Percentiles rank a stretch among this genome's conserved stretches.
phyloP scores from a whole-genome alignment of 2,329 filamentous ascomycete species.

The Ascochyta fabae region DNA sequence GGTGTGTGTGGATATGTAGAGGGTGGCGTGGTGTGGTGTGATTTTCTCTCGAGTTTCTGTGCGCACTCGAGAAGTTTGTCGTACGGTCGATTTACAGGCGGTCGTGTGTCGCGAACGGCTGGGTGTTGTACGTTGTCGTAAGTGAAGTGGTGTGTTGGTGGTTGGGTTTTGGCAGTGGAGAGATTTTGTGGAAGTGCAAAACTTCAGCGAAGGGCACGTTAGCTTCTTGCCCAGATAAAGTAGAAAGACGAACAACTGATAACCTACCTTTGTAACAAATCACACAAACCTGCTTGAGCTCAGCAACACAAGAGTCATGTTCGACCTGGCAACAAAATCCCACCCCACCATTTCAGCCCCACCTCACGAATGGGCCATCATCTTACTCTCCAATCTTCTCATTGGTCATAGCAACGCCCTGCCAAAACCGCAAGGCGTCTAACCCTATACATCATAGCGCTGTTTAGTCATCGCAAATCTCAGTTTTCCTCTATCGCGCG shows the following conservation, averaged over 20 bases:
- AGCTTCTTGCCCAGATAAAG: constrained; percentile 4
- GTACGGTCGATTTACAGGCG: background rate
- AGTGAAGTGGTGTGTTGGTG: constrained; percentile 16
- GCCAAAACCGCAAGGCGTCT: constrained; percentile 23
- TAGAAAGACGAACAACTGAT: background rate
- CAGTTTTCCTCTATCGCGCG: constrained; percentile 25
- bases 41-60: background rate
- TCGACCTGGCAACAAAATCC: constrained; percentile 5
- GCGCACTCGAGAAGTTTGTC: background rate
- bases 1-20: constrained; percentile 16
- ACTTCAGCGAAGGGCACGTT: constrained; percentile 18
- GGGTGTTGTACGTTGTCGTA: constrained; percentile 2
- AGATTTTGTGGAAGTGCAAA: constrained; percentile 11
- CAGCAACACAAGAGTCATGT: constrained; percentile 10
- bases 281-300: background rate
- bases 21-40: background rate
- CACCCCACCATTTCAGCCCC: constrained; percentile 16
- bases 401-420: constrained; percentile 2
- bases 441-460: constrained; percentile 18
- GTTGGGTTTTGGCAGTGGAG: constrained; percentile 8
- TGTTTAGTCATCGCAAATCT: constrained; percentile 37
- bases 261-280: background rate
- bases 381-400: too few relatives aligned
- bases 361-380: constrained; percentile 14
- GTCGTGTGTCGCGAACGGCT: constrained; percentile 11